Evolutionary conservation across 768 basidiomycete species (phyloP).

Genomic region (Pulveroboletus sp.): DNA sequence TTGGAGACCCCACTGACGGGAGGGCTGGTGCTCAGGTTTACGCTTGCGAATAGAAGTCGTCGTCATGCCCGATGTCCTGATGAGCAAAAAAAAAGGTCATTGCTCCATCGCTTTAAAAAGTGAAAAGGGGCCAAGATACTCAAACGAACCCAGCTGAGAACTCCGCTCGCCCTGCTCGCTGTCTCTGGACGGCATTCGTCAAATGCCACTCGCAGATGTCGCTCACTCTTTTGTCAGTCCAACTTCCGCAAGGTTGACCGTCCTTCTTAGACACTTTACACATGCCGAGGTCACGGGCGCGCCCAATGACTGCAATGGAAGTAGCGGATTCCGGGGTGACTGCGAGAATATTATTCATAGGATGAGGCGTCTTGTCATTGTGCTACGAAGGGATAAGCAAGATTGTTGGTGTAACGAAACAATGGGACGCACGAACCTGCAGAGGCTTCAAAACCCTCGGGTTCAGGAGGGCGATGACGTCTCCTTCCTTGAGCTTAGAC

Average conservation of each 20-base stretch:
- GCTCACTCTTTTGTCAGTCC: slow-evolving; percentile 86
- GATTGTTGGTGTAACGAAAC: background rate
- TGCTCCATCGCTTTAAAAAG: background rate
- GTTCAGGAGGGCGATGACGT: slow-evolving; percentile 86
- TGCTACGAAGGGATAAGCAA: slow-evolving; percentile 11
- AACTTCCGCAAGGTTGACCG: slow-evolving; percentile 75
- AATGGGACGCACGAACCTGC: slow-evolving; percentile 46
- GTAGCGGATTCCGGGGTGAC: slow-evolving; percentile 79
- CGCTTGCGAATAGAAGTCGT: slow-evolving; percentile 41
- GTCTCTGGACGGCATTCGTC: slow-evolving; percentile 69
- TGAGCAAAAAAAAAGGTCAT: background rate
- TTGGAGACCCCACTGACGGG: slow-evolving; percentile 70
- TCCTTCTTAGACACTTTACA: slow-evolving; percentile 76
- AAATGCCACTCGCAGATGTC: slow-evolving; percentile 93
- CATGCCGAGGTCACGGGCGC: slow-evolving; percentile 81
- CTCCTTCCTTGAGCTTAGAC: slow-evolving; percentile 82
- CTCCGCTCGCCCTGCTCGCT: slow-evolving; percentile 76
- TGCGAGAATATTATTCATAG: slow-evolving; percentile 76
- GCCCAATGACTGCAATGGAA: slow-evolving; percentile 80
- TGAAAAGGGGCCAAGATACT: background rate
- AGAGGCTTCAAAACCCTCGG: slow-evolving; percentile 84
- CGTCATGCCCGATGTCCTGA: slow-evolving; percentile 73
- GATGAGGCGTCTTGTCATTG: slow-evolving; percentile 57
- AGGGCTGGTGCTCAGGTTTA: slow-evolving; percentile 59
- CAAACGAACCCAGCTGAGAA: slow-evolving; percentile 71